Evolutionary conservation across 345 rosid genomes (phyloP).

Genomic region (Salix viminalis): DNA sequence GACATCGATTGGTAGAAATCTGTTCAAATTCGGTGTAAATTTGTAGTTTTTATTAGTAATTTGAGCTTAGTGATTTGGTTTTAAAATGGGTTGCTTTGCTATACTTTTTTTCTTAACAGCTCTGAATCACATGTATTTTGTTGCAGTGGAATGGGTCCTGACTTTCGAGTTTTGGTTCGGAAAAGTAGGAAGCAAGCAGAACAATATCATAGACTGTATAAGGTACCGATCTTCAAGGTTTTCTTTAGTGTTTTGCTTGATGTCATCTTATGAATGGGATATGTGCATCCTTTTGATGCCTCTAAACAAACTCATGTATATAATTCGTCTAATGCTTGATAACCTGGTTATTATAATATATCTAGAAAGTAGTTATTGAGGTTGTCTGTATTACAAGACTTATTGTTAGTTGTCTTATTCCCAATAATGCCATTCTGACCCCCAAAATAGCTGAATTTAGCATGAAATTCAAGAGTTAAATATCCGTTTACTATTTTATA

Average conservation of each 20-base stretch:
- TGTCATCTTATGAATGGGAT: too few relatives aligned
- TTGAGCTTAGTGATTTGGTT: too few relatives aligned
- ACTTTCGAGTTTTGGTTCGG: constrained; percentile 51
- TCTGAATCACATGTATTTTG: background rate
- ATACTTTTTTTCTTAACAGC: background rate
- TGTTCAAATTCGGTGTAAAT: background rate
- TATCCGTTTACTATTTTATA: too few relatives aligned
- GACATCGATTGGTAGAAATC: background rate
- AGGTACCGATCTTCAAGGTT: too few relatives aligned
- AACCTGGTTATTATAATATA: background rate
- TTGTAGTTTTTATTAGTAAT: background rate
- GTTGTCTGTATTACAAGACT: background rate
- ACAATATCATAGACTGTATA: too few relatives aligned
- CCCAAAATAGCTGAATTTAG: too few relatives aligned
- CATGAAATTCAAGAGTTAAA: too few relatives aligned
- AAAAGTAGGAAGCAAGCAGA: too few relatives aligned
- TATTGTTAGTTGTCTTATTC: background rate
- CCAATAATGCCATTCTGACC: too few relatives aligned
- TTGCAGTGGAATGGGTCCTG: constrained; percentile 97
- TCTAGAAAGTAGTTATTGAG: background rate
- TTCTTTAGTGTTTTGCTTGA: too few relatives aligned
- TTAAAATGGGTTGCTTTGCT: background rate
- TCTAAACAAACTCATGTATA: background rate
- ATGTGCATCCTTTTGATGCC: too few relatives aligned
- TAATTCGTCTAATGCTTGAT: background rate